Percentiles rank a stretch among this genome's conserved stretches.
phyloP scores from a whole-genome alignment of 2,329 filamentous ascomycete genomes.

The Diaporthe humulicola region DNA sequence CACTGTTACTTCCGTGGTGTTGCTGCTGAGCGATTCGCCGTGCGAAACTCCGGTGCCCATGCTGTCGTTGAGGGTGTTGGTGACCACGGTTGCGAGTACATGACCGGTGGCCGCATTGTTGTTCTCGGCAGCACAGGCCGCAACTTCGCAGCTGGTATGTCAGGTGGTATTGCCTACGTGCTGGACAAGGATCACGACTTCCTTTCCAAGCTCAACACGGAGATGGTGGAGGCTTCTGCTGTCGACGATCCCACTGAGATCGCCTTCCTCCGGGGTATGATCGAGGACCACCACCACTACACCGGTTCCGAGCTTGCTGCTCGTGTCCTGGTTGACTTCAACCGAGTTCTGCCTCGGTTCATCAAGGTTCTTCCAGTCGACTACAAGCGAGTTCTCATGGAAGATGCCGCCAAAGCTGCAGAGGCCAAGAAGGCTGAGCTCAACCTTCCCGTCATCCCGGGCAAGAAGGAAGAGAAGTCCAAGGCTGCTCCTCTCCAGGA shows the following conservation, averaged over 20 bases:
- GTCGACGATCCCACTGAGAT: slow-evolving; percentile 90
- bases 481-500: slow-evolving; percentile 81
- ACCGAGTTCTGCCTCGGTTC: slow-evolving; percentile 88
- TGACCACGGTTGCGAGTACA: slow-evolving; percentile 98
- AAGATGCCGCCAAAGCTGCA: slow-evolving; percentile 87
- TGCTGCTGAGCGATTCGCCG: slow-evolving; percentile 95
- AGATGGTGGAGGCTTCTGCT: slow-evolving; percentile 93
- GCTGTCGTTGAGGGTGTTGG: slow-evolving; percentile 97
- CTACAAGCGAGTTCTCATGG: slow-evolving; percentile 92
- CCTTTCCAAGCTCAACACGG: slow-evolving; percentile 91
- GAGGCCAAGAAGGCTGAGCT: slow-evolving; percentile 89
- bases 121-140: slow-evolving; percentile 90
- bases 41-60: slow-evolving; percentile 94
- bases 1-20: slow-evolving; percentile 97
- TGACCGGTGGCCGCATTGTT: slow-evolving; percentile 94
- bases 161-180: slow-evolving; percentile 95
- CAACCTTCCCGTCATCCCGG: slow-evolving; percentile 81
- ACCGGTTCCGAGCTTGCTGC: slow-evolving; percentile 95
- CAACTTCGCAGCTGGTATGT: slow-evolving; percentile 99
- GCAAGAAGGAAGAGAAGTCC: slow-evolving; percentile 77
- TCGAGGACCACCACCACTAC: slow-evolving; percentile 98
- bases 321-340: slow-evolving; percentile 95
- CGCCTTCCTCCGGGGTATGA: slow-evolving; percentile 88
- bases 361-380: slow-evolving; percentile 94
- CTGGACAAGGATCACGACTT: slow-evolving; percentile 93